These are phyloP conservation scores for Lunasporangiospora selenospora DNA, from an alignment of 192 early-diverging fungal species.

Conservation along the genomic window DNA sequence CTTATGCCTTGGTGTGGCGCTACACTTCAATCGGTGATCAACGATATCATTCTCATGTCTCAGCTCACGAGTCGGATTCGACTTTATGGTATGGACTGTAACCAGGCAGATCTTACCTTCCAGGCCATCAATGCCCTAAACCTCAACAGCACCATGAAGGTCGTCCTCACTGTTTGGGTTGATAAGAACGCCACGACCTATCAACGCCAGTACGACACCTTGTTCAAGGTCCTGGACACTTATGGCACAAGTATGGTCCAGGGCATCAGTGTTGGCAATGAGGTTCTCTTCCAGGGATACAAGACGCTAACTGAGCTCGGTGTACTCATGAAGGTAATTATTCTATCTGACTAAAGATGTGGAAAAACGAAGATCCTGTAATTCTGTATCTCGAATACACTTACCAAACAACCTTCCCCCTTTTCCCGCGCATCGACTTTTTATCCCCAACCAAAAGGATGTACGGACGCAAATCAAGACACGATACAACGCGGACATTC, in stretches of 20 bases:
- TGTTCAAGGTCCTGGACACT: conserved; percentile 38
- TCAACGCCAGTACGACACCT: conserved; percentile 46
- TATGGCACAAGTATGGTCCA: conserved; percentile 48
- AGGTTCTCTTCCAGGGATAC: conserved; percentile 53
- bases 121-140: conserved; percentile 42
- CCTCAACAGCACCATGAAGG: conserved; percentile 46
- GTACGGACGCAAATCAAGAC: conserved; percentile 25
- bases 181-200: conserved; percentile 43
- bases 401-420: no score
- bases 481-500: conserved; percentile 14
- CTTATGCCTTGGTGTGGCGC: conserved; percentile 50
- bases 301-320: conserved; percentile 7
- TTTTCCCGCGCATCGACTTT: no score
- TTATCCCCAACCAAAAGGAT: no score
- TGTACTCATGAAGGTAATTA: conserved; percentile 9
- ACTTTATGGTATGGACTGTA: conserved; percentile 54
- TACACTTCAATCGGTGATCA: conserved; percentile 37
- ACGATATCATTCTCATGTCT: conserved; percentile 50
- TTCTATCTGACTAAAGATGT: no score
- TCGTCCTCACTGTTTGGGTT: conserved; percentile 52
- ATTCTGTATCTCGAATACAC: no score
- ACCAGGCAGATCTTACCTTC: conserved; percentile 45
- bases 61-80: conserved; percentile 53
- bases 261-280: conserved; percentile 55
- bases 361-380: no score